Evolutionary conservation across 495 filamentous ascomycete genomes (phyloP).

Genomic region (Terfezia boudieri): DNA sequence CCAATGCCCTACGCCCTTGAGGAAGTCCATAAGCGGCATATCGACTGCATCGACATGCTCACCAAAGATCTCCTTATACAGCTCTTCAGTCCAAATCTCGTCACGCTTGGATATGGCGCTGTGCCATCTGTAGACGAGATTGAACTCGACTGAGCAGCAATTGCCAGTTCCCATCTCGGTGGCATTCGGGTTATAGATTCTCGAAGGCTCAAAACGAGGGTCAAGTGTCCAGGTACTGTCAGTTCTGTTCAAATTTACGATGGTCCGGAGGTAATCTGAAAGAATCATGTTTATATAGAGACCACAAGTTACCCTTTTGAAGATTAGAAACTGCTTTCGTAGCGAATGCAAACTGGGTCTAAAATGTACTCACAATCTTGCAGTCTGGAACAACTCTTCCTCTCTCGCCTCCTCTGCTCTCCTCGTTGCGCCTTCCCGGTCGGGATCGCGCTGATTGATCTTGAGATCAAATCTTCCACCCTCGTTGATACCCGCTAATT

Average conservation of each 20-base stretch:
- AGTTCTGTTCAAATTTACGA: slow-evolving; percentile 58
- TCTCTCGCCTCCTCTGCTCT: slow-evolving; percentile 40
- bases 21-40: slow-evolving; percentile 33
- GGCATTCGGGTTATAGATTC: slow-evolving; percentile 27
- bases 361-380: slow-evolving; percentile 28
- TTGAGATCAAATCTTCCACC: slow-evolving; percentile 27
- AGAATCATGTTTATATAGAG: slow-evolving; percentile 70
- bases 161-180: slow-evolving; percentile 50
- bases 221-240: slow-evolving; percentile 64
- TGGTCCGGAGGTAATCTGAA: slow-evolving; percentile 64
- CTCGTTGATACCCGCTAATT: slow-evolving; percentile 39
- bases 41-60: slow-evolving; percentile 29
- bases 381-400: slow-evolving; percentile 68
- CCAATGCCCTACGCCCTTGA: slow-evolving; percentile 36
- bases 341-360: background rate
- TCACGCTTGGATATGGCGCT: slow-evolving; percentile 51
- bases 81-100: slow-evolving; percentile 48
- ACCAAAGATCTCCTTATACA: slow-evolving; percentile 40
- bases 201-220: slow-evolving; percentile 37
- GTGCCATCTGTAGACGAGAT: slow-evolving; percentile 58
- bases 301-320: slow-evolving; percentile 40
- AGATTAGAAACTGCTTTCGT: slow-evolving; percentile 4
- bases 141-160: slow-evolving; percentile 60
- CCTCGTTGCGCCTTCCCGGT: slow-evolving; percentile 26
- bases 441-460: slow-evolving; percentile 16